Percentiles rank a stretch among this genome's conserved stretches.
Evolutionary conservation across 257 asterid species (phyloP).

Genomic region (Nicotiana otophora): DNA sequence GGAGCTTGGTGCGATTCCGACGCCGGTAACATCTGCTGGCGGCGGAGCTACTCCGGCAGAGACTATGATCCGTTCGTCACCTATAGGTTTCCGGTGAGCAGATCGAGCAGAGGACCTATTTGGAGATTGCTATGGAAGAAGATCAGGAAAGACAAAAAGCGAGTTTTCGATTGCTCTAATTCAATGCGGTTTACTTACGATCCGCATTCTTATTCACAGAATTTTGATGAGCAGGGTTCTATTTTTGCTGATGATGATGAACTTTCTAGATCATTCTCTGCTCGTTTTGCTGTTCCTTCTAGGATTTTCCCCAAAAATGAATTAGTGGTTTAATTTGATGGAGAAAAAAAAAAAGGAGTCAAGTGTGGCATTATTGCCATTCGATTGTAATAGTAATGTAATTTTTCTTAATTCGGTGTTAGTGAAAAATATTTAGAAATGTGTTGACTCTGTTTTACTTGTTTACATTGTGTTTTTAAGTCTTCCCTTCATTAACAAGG

Average conservation of each 20-base stretch:
- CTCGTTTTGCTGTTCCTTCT: slow-evolving; percentile 73
- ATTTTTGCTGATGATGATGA: slow-evolving; percentile 42
- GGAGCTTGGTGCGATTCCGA: neutral
- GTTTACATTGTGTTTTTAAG: neutral
- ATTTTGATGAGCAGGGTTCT: slow-evolving; percentile 56
- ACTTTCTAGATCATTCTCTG: slow-evolving; percentile 64
- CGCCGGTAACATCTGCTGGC: neutral
- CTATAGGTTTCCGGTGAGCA: slow-evolving; percentile 8
- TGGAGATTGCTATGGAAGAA: slow-evolving; percentile 74
- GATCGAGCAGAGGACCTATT: slow-evolving; percentile 33
- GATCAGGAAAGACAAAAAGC: slow-evolving; percentile 56
- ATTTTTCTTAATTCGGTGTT: neutral
- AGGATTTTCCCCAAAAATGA: slow-evolving; percentile 48
- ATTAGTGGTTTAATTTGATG: slow-evolving; percentile 30
- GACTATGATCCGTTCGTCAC: neutral
- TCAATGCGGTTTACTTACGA: slow-evolving; percentile 69
- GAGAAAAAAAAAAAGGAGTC: neutral
- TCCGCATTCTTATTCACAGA: slow-evolving; percentile 62
- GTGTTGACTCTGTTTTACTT: neutral
- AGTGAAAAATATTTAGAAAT: neutral
- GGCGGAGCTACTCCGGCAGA: neutral
- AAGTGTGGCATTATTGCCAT: neutral
- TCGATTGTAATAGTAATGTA: neutral
- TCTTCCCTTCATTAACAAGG: neutral
- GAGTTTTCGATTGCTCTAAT: slow-evolving; percentile 24